Conservation (phyloP, 2,329 filamentous ascomycete species). For the Lachnellula willkommii region DNA sequence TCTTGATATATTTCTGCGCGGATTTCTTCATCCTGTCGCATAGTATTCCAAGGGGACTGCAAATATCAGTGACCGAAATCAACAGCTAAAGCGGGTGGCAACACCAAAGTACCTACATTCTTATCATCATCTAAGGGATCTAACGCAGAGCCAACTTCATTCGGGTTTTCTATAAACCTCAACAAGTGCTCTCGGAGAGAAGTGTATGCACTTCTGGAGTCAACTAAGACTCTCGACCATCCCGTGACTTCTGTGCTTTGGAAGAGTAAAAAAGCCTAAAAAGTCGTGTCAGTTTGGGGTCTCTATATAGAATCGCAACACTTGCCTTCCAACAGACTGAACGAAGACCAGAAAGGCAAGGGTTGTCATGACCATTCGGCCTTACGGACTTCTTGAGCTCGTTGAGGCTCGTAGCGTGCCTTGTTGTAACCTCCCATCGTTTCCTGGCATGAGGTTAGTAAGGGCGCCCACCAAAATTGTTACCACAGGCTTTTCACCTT, state of each 20-base stretch:
- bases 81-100: slow-evolving; percentile 8
- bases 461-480: neutral
- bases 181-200: slow-evolving; percentile 70
- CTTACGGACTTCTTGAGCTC: slow-evolving; percentile 61
- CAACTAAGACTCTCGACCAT: slow-evolving; percentile 64
- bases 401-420: slow-evolving; percentile 50
- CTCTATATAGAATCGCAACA: neutral
- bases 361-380: slow-evolving; percentile 52
- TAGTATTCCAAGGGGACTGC: slow-evolving; percentile 86
- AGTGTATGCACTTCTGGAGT: slow-evolving; percentile 69
- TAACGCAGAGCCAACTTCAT: slow-evolving; percentile 66
- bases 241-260: slow-evolving; percentile 56
- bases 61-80: slow-evolving; percentile 38
- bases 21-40: slow-evolving; percentile 76
- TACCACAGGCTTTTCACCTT: slow-evolving; percentile 36
- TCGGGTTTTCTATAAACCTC: slow-evolving; percentile 76
- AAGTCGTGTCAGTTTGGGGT: neutral
- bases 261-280: slow-evolving; percentile 74
- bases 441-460: slow-evolving; percentile 41
- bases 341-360: slow-evolving; percentile 67
- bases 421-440: slow-evolving; percentile 63
- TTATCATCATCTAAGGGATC: slow-evolving; percentile 85
- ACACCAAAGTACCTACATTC: slow-evolving; percentile 38
- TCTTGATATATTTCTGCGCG: slow-evolving; percentile 90
- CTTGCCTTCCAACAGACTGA: slow-evolving; percentile 88